Evolutionary conservation across 75 land plant species (phyloP).

Genomic region (Larix kaempferi): DNA sequence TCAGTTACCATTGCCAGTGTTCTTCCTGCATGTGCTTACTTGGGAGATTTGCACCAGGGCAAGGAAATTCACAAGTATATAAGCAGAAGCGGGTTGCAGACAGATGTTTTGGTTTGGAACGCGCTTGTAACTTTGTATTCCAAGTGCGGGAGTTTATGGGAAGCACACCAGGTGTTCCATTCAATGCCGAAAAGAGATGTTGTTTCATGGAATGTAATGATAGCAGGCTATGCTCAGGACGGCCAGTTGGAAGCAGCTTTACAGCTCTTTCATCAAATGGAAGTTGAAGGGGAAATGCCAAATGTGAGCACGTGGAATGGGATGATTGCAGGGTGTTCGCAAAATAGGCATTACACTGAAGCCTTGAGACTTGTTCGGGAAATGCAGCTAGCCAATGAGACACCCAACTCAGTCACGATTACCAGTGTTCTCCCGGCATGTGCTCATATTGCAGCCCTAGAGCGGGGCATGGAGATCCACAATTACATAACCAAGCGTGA

Average conservation of each 20-base stretch:
- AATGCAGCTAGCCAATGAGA: background rate
- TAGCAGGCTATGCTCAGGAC: slow-evolving; percentile 44
- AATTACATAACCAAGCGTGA: background rate
- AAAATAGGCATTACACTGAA: background rate
- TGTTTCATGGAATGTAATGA: slow-evolving; percentile 67
- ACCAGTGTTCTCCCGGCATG: background rate
- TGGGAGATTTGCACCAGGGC: background rate
- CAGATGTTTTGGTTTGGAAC: background rate
- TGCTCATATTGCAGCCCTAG: background rate
- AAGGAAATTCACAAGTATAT: background rate
- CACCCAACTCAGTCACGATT: background rate
- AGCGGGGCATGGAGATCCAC: background rate
- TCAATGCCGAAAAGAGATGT: slow-evolving; percentile 28
- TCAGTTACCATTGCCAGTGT: background rate
- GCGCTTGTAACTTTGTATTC: slow-evolving; percentile 45
- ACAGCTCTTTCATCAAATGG: slow-evolving; percentile 43
- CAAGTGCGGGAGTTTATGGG: slow-evolving; percentile 44
- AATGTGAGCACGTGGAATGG: slow-evolving; percentile 20
- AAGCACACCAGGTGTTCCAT: slow-evolving; percentile 38
- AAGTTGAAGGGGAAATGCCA: slow-evolving; percentile 13
- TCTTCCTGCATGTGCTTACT: background rate
- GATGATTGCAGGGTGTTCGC: background rate
- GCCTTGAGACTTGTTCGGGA: background rate
- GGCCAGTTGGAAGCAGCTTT: slow-evolving; percentile 41
- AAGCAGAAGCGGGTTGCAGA: background rate